A percentile compares a stretch with the other conserved stretches of the same genome.
Evolutionary conservation across 116 monocot species (phyloP).

Genomic region (Papilionanthe hybrid): DNA sequence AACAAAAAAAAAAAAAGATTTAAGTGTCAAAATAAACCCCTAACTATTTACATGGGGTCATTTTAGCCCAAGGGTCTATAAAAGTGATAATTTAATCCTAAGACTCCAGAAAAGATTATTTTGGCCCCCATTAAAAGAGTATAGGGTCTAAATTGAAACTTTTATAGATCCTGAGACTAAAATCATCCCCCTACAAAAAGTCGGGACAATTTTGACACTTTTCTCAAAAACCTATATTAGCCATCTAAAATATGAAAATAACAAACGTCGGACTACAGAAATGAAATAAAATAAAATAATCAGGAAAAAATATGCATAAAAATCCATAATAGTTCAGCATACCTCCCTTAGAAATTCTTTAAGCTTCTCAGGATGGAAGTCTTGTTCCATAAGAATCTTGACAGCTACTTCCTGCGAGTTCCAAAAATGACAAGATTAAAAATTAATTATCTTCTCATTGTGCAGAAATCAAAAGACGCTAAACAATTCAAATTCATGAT

Average conservation of each 20-base stretch:
- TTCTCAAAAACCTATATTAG: too few relatives aligned
- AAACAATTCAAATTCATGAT: background rate
- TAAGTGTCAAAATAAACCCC: too few relatives aligned
- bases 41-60: too few relatives aligned
- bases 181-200: too few relatives aligned
- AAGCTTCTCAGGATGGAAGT: conserved; percentile 79
- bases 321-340: background rate
- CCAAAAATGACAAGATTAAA: conserved; percentile 1
- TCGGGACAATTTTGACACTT: too few relatives aligned
- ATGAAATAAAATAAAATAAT: background rate
- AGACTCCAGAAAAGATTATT: too few relatives aligned
- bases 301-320: background rate
- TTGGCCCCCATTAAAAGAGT: too few relatives aligned
- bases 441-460: background rate
- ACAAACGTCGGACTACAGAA: background rate
- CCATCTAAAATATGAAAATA: background rate
- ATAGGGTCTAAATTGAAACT: too few relatives aligned
- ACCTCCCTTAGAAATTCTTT: conserved; percentile 93
- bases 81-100: too few relatives aligned
- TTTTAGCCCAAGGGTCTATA: too few relatives aligned
- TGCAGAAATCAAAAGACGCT: background rate
- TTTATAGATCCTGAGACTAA: too few relatives aligned
- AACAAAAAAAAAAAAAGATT: background rate
- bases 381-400: conserved; percentile 93
- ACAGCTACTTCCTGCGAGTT: conserved; percentile 84